phyloP scores from a whole-genome alignment of 805 yeast species.

The Lachancea waltii region DNA sequence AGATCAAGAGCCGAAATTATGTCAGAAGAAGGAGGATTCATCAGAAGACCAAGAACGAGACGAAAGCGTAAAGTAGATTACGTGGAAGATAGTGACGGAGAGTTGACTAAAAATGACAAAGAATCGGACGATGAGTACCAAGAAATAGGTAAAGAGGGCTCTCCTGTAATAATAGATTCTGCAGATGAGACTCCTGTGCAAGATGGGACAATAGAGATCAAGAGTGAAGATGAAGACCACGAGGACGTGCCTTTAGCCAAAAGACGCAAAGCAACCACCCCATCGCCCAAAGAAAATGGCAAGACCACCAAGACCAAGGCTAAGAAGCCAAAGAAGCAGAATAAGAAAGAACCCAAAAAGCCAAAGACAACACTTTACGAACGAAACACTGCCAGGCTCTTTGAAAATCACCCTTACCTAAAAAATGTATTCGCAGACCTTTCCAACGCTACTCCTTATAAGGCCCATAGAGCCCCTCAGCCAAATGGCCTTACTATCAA shows the following conservation, averaged over 20 bases:
- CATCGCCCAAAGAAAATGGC: conserved; percentile 9
- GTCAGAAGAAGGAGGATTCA: conserved; percentile 29
- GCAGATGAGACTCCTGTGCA: conserved; percentile 14
- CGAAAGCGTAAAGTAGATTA: conserved; percentile 33
- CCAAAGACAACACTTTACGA: conserved; percentile 64
- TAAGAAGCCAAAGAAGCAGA: conserved; percentile 17
- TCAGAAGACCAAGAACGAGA: conserved; percentile 22
- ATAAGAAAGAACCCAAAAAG: conserved; percentile 27
- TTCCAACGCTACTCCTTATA: conserved; percentile 39
- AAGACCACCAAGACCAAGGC: conserved; percentile 4
- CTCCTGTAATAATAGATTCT: conserved; percentile 8
- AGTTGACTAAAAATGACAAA: not conserved
- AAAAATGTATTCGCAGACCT: conserved; percentile 64
- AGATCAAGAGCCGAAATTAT: no score
- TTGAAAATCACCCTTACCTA: conserved; percentile 72
- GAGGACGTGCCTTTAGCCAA: conserved; percentile 16
- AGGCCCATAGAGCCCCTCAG: conserved; percentile 55
- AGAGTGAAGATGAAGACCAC: conserved; percentile 20
- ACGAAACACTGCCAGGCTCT: conserved; percentile 60
- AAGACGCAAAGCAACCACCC: conserved; percentile 16
- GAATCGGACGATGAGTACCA: conserved; percentile 11
- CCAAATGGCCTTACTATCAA: conserved; percentile 72
- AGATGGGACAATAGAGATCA: conserved; percentile 16
- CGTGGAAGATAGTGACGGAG: conserved; percentile 29
- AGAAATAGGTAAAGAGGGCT: conserved; percentile 18